Conservation (phyloP, 176 grass and related monocot species). For the Oryza brachyantha region DNA sequence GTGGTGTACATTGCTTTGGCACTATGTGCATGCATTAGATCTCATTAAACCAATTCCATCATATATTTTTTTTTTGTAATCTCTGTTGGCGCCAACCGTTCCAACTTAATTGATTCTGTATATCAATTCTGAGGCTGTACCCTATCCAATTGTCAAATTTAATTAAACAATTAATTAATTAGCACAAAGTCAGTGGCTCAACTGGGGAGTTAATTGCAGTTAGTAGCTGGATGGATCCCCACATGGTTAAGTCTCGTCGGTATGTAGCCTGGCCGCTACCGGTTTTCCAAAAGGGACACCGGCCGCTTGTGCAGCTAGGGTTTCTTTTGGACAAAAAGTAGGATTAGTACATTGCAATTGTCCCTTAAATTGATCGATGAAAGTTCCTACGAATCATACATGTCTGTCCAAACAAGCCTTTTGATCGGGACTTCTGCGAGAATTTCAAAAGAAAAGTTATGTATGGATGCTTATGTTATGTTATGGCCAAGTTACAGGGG, state of each 20-base stretch:
- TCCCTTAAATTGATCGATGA: too few species aligned
- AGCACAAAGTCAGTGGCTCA: constrained; percentile 13
- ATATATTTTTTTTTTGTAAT: not conserved
- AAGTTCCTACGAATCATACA: not conserved
- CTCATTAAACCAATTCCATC: not conserved
- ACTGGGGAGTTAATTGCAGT: not conserved
- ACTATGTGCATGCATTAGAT: not conserved
- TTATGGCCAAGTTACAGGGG: too few species aligned
- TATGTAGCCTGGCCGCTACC: not conserved
- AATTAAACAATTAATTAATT: constrained; percentile 10
- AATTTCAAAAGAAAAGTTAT: not conserved
- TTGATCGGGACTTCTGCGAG: not conserved
- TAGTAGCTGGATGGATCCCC: too few species aligned
- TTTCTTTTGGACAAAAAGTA: not conserved
- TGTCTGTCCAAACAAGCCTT: too few species aligned
- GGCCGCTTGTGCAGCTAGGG: not conserved
- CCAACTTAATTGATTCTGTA: not conserved
- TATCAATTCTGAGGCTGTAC: not conserved
- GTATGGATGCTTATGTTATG: too few species aligned
- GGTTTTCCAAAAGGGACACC: not conserved
- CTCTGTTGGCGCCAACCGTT: constrained; percentile 21
- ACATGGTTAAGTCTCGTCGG: not conserved
- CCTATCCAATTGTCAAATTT: not conserved
- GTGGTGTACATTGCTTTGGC: not conserved
- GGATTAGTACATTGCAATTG: not conserved